Base-by-base conservation (phyloP, 2,329 filamentous ascomycete genomes). In the Epicoccum sorghinum region DNA sequence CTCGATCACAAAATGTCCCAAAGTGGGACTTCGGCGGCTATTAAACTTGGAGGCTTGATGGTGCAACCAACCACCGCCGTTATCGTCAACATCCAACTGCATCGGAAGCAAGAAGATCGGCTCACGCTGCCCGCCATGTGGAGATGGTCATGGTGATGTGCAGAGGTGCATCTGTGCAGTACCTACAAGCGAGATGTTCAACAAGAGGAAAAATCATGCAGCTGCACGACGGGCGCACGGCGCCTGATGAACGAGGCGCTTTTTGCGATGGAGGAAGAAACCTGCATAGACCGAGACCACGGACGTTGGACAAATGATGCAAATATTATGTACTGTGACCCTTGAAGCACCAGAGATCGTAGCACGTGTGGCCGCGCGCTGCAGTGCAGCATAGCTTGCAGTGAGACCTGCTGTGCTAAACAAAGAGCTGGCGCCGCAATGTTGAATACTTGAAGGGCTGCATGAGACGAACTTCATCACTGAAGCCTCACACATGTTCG, bases 21-120 rank as follows among this genome's bases (percentile, higher is more conserved):
- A 66, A 63, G 50, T 60, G 58, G 70, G 57, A 63, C 55, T 39
- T 67, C 56, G 67, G 71, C 71, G 71, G 62, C 62, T 73, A 73
- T 59, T 64, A 66, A 57, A 60, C 59, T 60, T 50, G 40, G 61
- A 68, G 69, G 66, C 68, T 64, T 67, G 45, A 47, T 30, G 41
- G 52, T 61, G 60, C 59, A 51, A 57, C 67, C 66, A 64, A 66
- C 68, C 64, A 65, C 64, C 36, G 44, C 25, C 14, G 48, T 59
- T 54, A 52, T 52, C 44, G 48, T 57, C 44, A 35, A 56, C 32
- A 24, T 36, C 37, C 46, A 41, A 42, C 52, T 46, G 47, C 52
- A 29, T 50, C 24, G 52, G 14, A 39, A 47, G 46, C 37, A 50
- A 27, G 52, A 36, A 27, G 30, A 61, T 62, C 57, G 47, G 55